These are phyloP conservation scores for Blastobotrys arbuscula DNA, from an alignment of 1,139 yeast species.

Conservation along the genomic window DNA sequence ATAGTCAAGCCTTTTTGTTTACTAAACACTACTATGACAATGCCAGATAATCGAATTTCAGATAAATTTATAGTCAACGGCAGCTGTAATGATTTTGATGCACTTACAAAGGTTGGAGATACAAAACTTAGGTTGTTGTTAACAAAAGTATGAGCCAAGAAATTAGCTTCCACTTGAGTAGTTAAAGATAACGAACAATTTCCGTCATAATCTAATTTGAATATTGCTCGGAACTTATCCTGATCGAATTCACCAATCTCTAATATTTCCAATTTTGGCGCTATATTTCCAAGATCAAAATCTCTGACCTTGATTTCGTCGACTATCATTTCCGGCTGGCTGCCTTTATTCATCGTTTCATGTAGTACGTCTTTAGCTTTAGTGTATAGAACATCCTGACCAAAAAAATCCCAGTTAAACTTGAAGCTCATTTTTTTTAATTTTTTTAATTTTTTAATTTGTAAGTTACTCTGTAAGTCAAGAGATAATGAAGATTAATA, in stretches of 20 bases:
- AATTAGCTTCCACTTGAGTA: slow-evolving; percentile 62
- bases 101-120: slow-evolving; percentile 46
- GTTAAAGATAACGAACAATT: slow-evolving; percentile 64
- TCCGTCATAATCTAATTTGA: slow-evolving; percentile 64
- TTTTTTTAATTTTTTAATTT: not conserved
- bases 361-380: slow-evolving; percentile 66
- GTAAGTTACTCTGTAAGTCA: no score
- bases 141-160: slow-evolving; percentile 50
- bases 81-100: slow-evolving; percentile 54
- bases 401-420: slow-evolving; percentile 70
- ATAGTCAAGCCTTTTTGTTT: slow-evolving; percentile 65
- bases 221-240: slow-evolving; percentile 68
- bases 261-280: slow-evolving; percentile 65
- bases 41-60: slow-evolving; percentile 58
- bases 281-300: slow-evolving; percentile 63
- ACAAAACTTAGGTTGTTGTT: slow-evolving; percentile 39
- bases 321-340: slow-evolving; percentile 68
- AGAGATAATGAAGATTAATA: no score
- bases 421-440: slow-evolving; percentile 55
- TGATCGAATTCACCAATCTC: slow-evolving; percentile 69
- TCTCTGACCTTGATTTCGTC: slow-evolving; percentile 65
- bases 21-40: slow-evolving; percentile 63
- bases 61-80: slow-evolving; percentile 62
- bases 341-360: slow-evolving; percentile 64
- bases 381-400: slow-evolving; percentile 53